Evolutionary conservation across 2,329 filamentous ascomycete genomes (phyloP).

Genomic region (Trematosphaeria pertusa): DNA sequence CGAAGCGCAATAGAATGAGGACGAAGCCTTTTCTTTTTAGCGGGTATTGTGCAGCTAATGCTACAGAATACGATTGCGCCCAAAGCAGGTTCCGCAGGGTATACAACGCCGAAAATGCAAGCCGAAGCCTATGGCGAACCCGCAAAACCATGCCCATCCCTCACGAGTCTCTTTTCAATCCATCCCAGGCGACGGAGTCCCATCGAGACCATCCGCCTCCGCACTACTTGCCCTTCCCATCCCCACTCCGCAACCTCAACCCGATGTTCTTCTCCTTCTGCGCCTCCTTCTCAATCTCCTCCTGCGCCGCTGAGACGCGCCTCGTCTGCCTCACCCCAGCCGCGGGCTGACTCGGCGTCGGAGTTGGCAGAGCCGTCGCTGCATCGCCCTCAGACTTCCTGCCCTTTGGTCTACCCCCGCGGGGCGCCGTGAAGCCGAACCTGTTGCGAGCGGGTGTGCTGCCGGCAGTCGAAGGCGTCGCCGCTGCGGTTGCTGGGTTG

Average conservation of each 20-base stretch:
- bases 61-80: no score
- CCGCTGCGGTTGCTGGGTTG: no score
- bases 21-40: no score
- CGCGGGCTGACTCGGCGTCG: not conserved
- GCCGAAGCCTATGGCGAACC: not conserved
- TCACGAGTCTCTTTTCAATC: no score
- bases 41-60: no score
- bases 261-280: constrained; percentile 17
- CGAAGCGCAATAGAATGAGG: no score
- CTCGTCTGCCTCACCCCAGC: constrained; percentile 11
- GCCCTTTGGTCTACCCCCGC: not conserved
- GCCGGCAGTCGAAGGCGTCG: not conserved
- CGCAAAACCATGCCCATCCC: no score
- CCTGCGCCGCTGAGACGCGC: constrained; percentile 1
- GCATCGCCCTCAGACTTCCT: constrained; percentile 1
- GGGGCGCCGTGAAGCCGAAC: constrained; percentile 9
- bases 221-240: constrained; percentile 3
- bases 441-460: constrained; percentile 4
- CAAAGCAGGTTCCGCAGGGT: no score
- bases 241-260: constrained; percentile 17
- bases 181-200: no score
- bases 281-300: constrained; percentile 6
- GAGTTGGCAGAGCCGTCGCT: not conserved
- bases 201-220: no score
- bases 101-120: constrained; percentile 10